Evolutionary conservation across 2,329 filamentous ascomycete species (phyloP).

Genomic region (Ophiostoma novo-ulmi): DNA sequence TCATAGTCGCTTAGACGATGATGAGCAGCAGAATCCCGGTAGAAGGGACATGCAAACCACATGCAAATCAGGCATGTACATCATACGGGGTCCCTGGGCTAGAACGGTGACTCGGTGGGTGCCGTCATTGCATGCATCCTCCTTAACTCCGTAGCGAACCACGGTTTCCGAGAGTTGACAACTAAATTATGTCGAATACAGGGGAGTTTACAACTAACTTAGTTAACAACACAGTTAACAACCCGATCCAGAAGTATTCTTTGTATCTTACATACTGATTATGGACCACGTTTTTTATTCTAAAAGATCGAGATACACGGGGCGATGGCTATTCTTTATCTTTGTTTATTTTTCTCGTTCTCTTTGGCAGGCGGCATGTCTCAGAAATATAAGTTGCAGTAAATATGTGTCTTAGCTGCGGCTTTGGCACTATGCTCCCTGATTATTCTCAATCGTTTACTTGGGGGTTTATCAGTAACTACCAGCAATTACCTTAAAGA

Average conservation of each 20-base stretch:
- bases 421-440: neutral
- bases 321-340: constrained; percentile 1
- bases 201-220: neutral
- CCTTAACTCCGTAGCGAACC: neutral
- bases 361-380: neutral
- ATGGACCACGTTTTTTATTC: neutral
- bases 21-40: neutral
- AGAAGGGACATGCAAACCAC: neutral
- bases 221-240: too few relatives aligned
- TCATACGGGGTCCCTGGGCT: neutral
- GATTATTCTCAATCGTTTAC: neutral
- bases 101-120: too few relatives aligned
- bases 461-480: neutral
- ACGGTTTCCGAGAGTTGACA: neutral
- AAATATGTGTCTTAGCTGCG: too few relatives aligned
- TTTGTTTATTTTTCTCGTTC: neutral
- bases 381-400: neutral
- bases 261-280: neutral
- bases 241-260: neutral
- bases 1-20: neutral
- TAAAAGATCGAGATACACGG: neutral
- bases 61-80: constrained; percentile 9
- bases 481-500: neutral
- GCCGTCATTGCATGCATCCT: neutral
- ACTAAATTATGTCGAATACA: neutral